Evolutionary conservation across 2,329 filamentous ascomycete species (phyloP), one percentile per base, ranked within the genome.

Genomic region (Aureobasidium sp.): DNA sequence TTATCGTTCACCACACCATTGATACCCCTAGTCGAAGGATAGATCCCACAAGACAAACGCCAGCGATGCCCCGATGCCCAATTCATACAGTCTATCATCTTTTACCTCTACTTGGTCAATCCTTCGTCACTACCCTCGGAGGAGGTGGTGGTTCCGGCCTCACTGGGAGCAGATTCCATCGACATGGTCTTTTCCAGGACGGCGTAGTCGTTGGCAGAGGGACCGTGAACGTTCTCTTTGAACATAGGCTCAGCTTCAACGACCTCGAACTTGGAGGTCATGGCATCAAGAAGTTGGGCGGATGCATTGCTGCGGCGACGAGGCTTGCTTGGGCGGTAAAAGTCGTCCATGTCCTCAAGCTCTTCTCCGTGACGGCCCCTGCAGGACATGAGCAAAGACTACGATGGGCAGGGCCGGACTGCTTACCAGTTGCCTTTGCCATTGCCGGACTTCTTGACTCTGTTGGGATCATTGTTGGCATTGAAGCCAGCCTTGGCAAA

Each of bases 211-310:
- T 84, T 83, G 31, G 79, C 78, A 57, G 76, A 70, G 20, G 87
- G 82, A 34, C 90, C 91, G 71, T 95, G 90, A 63, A 94, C 65
- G 61, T 84, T 83, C 77, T 97, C 92, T 75, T 97, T 91, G 68
- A 96, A 96, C 71, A 96, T 89, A 44, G 91, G 92, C 71, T 97
- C 93, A 20, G 85, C 82, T 70, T 97, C 94, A 73, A 91, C 83
- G 68, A 89, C 81, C 77, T 99, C 94, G 74, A 97, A 97, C 80
- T 99, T 99, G 77, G 92, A 96, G 83, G 94, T 95, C 80, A 96
- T 90, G 74, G 92, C 85, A 64, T 84, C 82, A 68, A 90, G 79
- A 69, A 85, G 81, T 71, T 85, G 83, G 61, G 85, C 86, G 78
- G 87, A 92, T 74, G 89, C 93, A 80, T 97, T 97, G 77, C 90